A percentile compares a stretch with the other conserved stretches of the same genome.
Evolutionary conservation across 1,284 basidiomycete species (phyloP).

Genomic region (Cutaneotrichosporon arboriforme): DNA sequence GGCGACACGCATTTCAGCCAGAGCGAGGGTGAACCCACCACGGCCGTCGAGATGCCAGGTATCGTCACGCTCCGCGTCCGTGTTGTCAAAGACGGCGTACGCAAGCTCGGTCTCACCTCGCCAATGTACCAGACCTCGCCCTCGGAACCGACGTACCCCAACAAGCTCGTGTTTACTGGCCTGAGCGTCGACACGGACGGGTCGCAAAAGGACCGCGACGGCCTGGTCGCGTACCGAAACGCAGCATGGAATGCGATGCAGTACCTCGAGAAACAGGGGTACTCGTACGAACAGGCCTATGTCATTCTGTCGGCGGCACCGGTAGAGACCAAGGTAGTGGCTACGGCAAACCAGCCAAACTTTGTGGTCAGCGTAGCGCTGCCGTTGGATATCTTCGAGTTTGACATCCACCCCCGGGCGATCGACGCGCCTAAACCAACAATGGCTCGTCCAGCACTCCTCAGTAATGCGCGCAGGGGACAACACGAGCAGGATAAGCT

Average conservation of each 20-base stretch:
- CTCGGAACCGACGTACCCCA: conserved; percentile 20
- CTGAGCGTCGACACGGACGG: conserved; percentile 18
- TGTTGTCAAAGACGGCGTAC: conserved; percentile 68
- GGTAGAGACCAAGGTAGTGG: conserved; percentile 51
- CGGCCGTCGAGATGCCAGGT: conserved; percentile 54
- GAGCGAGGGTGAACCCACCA: conserved; percentile 61
- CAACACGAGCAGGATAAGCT: too few species aligned
- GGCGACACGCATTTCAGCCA: conserved; percentile 78
- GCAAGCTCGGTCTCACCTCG: conserved; percentile 66
- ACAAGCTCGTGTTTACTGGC: conserved; percentile 28
- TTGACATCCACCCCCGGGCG: conserved; percentile 22
- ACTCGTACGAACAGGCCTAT: conserved; percentile 59
- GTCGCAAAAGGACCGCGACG: conserved; percentile 22
- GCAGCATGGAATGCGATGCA: conserved; percentile 69
- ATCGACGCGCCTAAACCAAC: conserved; percentile 1
- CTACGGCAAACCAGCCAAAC: conserved; percentile 32
- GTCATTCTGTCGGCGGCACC: conserved; percentile 69
- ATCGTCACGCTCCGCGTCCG: conserved; percentile 68
- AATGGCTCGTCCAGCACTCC: neutral
- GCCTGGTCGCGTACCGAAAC: conserved; percentile 58
- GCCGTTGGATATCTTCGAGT: conserved; percentile 29
- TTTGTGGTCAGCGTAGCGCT: conserved; percentile 25
- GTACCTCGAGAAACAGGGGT: conserved; percentile 54
- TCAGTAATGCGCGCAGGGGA: neutral
- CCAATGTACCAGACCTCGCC: conserved; percentile 57